Percentiles rank a stretch among this genome's conserved stretches.
Evolutionary conservation across 306 rosid genomes (phyloP).

Genomic region (Quercus ilex): DNA sequence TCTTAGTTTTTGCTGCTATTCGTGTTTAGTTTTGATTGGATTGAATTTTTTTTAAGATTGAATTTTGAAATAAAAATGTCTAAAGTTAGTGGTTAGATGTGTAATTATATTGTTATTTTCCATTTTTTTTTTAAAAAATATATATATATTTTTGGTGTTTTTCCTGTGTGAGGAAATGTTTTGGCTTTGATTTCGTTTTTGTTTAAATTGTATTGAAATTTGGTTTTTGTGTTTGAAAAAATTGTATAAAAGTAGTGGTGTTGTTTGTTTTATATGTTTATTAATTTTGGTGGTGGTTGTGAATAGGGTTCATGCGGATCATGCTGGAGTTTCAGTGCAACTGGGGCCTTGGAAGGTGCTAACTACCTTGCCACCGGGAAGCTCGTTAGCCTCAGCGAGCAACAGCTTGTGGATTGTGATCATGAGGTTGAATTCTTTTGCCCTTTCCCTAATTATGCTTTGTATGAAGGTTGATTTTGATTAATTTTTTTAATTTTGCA

Average conservation of each 20-base stretch:
- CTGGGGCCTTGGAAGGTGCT: conserved; percentile 98
- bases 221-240: not conserved
- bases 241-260: not conserved
- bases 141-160: not conserved
- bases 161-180: not conserved
- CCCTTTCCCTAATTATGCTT: not conserved
- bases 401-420: conserved; percentile 96
- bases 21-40: not conserved
- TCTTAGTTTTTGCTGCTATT: not conserved
- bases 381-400: conserved; percentile 94
- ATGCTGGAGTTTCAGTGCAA: conserved; percentile 96
- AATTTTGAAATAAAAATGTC: no score
- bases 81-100: no score
- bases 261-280: not conserved
- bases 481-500: not conserved
- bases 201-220: not conserved
- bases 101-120: no score
- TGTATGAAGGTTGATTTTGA: not conserved
- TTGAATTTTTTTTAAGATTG: not conserved
- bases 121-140: not conserved
- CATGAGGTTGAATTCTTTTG: conserved; percentile 57
- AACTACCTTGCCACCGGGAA: conserved; percentile 75
- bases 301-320: conserved; percentile 94
- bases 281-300: not conserved
- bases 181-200: not conserved